Evolutionary conservation across 306 rosid genomes (phyloP).

Genomic region (Cicer yamashitae): DNA sequence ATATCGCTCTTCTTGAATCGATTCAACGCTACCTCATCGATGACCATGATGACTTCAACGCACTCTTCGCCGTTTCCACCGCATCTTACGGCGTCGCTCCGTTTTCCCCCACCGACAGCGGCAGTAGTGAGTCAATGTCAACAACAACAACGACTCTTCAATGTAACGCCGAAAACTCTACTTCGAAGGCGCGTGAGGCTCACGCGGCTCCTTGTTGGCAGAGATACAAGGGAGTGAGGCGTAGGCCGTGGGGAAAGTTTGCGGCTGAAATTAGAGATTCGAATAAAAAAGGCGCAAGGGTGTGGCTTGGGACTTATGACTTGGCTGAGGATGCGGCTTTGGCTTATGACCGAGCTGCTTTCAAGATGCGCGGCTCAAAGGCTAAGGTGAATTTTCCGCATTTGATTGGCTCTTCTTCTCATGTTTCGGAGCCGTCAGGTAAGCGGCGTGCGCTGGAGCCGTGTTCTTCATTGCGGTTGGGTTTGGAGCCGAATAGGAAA

Average conservation of each 20-base stretch:
- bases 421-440: conserved; percentile 3
- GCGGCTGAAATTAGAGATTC: conserved; percentile 65
- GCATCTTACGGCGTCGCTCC: neutral
- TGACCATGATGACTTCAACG: conserved; percentile 12
- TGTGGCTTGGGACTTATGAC: conserved; percentile 71
- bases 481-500: neutral
- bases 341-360: conserved; percentile 72
- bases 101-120: neutral
- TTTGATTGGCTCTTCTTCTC: conserved; percentile 41
- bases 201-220: conserved; percentile 12
- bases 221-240: conserved; percentile 62
- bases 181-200: neutral
- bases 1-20: conserved; percentile 41
- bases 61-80: conserved; percentile 12
- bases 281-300: conserved; percentile 55
- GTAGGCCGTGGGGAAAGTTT: conserved; percentile 74
- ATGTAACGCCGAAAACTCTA: neutral
- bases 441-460: conserved; percentile 32
- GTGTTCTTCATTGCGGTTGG: neutral
- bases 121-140: conserved; percentile 4
- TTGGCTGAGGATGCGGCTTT: conserved; percentile 60
- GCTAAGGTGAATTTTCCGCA: conserved; percentile 72
- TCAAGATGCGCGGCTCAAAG: conserved; percentile 61
- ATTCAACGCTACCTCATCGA: conserved; percentile 39
- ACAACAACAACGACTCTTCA: neutral